These are phyloP conservation scores for Phytophthora tubulina DNA, from an alignment of 352 stramenopile species.

Conservation along the genomic window DNA sequence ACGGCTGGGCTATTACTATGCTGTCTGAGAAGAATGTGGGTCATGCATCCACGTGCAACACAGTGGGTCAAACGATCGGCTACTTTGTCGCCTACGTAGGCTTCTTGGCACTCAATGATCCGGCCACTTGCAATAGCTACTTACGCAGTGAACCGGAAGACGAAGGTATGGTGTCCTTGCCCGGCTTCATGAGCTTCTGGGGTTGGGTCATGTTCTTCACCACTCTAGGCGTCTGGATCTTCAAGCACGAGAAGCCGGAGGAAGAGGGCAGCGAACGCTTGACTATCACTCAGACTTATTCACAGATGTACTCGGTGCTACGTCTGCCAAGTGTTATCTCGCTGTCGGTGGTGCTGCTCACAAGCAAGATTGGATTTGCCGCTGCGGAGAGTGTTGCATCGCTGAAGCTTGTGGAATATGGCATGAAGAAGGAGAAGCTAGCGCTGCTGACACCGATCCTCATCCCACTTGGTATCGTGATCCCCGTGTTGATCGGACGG, in stretches of 20 bases:
- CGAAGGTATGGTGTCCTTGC: constrained; percentile 87
- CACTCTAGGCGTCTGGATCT: constrained; percentile 92
- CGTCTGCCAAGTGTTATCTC: constrained; percentile 87
- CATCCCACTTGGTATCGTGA: constrained; percentile 89
- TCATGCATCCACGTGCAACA: constrained; percentile 97
- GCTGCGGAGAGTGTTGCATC: constrained; percentile 91
- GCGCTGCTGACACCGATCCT: constrained; percentile 89
- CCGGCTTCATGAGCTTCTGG: constrained; percentile 95
- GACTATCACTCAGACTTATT: constrained; percentile 91
- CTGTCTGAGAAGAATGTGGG: constrained; percentile 96
- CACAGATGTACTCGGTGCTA: constrained; percentile 89
- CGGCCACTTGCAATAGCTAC: constrained; percentile 91
- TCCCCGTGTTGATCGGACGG: constrained; percentile 82
- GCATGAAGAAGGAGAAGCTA: constrained; percentile 94
- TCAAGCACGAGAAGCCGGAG: constrained; percentile 91
- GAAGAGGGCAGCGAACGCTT: constrained; percentile 68
- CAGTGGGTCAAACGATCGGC: constrained; percentile 96
- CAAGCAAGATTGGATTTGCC: constrained; percentile 93
- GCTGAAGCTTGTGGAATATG: constrained; percentile 94
- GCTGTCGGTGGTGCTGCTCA: constrained; percentile 92
- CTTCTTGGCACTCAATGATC: constrained; percentile 98
- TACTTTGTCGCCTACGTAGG: constrained; percentile 99
- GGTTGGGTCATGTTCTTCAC: constrained; percentile 94
- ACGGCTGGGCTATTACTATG: constrained; percentile 99
- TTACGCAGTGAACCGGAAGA: constrained; percentile 72